Conservation (phyloP, 192 early-diverging fungal species). For the Coemansia sp. region DNA sequence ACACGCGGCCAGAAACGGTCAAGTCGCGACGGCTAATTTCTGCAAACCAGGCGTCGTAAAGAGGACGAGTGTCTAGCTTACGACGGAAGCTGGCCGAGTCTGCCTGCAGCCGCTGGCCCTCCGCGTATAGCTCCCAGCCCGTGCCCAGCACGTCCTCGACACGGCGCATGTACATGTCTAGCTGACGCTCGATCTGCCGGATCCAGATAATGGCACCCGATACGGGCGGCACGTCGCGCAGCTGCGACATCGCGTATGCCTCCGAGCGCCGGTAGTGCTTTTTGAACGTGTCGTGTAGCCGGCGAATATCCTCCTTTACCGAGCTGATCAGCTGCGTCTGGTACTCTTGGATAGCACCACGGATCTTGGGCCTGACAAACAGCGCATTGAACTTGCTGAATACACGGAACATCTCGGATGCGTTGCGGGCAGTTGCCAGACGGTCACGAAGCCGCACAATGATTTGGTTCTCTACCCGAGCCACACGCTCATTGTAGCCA, state of each 20-base stretch:
- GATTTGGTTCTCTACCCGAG: slow-evolving; percentile 96
- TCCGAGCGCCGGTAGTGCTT: slow-evolving; percentile 84
- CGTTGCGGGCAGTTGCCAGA: slow-evolving; percentile 92
- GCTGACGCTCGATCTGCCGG: slow-evolving; percentile 94
- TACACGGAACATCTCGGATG: slow-evolving; percentile 98
- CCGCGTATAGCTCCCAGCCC: slow-evolving; percentile 95
- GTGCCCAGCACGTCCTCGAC: slow-evolving; percentile 98
- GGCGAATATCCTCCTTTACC: slow-evolving; percentile 96
- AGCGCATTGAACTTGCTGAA: slow-evolving; percentile 99
- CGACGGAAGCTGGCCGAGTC: slow-evolving; percentile 88
- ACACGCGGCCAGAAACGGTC: slow-evolving; percentile 82
- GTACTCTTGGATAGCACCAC: slow-evolving; percentile 99
- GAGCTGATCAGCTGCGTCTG: slow-evolving; percentile 96
- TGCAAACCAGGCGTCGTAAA: slow-evolving; percentile 89
- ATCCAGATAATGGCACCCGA: slow-evolving; percentile 96
- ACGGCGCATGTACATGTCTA: slow-evolving; percentile 91
- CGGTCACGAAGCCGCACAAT: slow-evolving; percentile 90
- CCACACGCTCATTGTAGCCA: slow-evolving; percentile 91
- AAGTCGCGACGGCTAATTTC: slow-evolving; percentile 83
- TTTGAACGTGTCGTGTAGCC: slow-evolving; percentile 96
- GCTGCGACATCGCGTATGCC: slow-evolving; percentile 81
- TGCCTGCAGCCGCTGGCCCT: slow-evolving; percentile 88
- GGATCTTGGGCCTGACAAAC: slow-evolving; percentile 99
- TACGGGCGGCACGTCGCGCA: slow-evolving; percentile 91
- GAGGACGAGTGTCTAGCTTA: slow-evolving; percentile 87